A percentile compares a stretch with the other conserved stretches of the same genome.
Conservation (phyloP, 2,329 filamentous ascomycete genomes). For the Fusarium torulosum region DNA sequence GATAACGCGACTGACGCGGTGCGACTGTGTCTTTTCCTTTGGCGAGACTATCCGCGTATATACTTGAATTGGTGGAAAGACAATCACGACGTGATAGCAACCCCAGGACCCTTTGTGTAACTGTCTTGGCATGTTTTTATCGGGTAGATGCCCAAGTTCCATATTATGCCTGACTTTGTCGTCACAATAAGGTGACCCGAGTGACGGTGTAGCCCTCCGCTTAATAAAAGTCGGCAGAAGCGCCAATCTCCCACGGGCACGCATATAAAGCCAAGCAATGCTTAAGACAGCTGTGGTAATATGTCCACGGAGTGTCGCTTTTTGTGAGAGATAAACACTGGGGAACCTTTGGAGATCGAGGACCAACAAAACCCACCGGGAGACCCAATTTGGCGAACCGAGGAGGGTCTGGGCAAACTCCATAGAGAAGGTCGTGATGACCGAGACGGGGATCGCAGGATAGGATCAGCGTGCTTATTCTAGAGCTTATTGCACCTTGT, state of each 20-base stretch:
- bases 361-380: not conserved
- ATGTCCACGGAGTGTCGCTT: not conserved
- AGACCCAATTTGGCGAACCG: slow-evolving; percentile 10
- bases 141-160: not conserved
- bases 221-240: not conserved
- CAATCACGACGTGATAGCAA: not conserved
- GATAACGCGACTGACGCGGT: not conserved
- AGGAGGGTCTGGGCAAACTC: not conserved
- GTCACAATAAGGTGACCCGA: not conserved
- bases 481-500: slow-evolving; percentile 4
- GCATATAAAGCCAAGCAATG: not conserved
- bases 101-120: not conserved
- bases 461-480: slow-evolving; percentile 12
- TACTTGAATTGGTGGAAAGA: not conserved
- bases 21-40: not conserved
- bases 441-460: not conserved
- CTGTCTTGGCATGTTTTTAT: not conserved
- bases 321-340: slow-evolving; percentile 1
- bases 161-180: not conserved
- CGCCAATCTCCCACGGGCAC: not conserved
- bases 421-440: not conserved
- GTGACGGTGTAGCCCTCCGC: not conserved
- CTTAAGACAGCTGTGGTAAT: not conserved
- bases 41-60: not conserved
- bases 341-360: not conserved